phyloP scores from a whole-genome alignment of 1,284 basidiomycete species.

The Trichosporon ovoides region DNA sequence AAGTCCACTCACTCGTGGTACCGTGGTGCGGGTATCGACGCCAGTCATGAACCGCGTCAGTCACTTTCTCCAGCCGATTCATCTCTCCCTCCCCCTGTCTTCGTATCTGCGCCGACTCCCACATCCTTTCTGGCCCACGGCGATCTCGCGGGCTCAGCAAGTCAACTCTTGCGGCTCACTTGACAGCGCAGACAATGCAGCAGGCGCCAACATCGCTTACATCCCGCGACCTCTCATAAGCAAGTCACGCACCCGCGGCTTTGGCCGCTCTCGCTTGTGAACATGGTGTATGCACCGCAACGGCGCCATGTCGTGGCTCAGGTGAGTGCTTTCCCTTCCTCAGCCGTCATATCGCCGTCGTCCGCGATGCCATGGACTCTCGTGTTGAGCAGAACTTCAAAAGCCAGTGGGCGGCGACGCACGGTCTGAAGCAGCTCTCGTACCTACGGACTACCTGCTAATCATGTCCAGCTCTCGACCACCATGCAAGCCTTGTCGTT shows the following conservation, averaged over 20 bases:
- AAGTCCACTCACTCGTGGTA: background rate
- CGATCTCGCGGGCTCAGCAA: background rate
- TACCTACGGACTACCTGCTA: too few species aligned
- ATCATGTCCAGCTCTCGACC: constrained; percentile 26
- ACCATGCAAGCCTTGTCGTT: constrained; percentile 33
- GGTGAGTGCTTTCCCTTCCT: constrained; percentile 19
- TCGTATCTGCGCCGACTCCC: background rate
- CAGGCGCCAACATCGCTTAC: background rate
- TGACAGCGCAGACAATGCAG: background rate
- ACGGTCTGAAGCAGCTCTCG: background rate
- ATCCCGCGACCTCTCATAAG: background rate
- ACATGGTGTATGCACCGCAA: constrained; percentile 41
- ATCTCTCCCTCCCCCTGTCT: background rate
- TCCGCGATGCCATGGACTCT: too few species aligned
- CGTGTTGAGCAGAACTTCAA: background rate
- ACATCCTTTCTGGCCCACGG: background rate
- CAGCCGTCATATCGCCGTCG: too few species aligned
- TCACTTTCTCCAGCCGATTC: background rate
- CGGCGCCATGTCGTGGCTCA: constrained; percentile 41
- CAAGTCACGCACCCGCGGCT: background rate
- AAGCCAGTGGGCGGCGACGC: background rate
- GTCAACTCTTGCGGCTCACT: background rate
- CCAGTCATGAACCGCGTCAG: background rate
- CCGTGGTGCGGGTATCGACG: background rate
- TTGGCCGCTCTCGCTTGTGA: background rate